A percentile compares a stretch with the other conserved stretches of the same genome.
These are phyloP conservation scores for Fabrea salina DNA, from an alignment of 169 alveolate species.

Conservation along the genomic window DNA sequence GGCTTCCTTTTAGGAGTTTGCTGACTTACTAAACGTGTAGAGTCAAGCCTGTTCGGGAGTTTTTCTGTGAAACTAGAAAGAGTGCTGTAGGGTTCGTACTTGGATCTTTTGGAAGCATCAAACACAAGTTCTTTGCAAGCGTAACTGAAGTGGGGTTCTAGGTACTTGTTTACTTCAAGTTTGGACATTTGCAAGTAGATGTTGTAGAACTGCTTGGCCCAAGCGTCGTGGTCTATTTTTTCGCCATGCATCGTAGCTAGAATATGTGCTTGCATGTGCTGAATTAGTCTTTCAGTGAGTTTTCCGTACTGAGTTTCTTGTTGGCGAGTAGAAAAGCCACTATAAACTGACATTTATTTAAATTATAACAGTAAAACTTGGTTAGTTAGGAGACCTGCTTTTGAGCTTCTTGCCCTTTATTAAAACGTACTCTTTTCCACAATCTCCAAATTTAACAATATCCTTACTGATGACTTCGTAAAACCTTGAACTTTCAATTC, in stretches of 20 bases:
- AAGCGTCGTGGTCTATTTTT: background rate
- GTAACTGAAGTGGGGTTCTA: background rate
- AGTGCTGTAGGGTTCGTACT: too few relatives aligned
- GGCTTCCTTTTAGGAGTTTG: too few relatives aligned
- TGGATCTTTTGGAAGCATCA: too few relatives aligned
- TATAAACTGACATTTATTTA: constrained; percentile 20
- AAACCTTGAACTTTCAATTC: constrained; percentile 89
- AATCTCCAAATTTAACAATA: constrained; percentile 73
- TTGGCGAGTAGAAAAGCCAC: constrained; percentile 8
- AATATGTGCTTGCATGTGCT: background rate
- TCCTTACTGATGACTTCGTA: constrained; percentile 88
- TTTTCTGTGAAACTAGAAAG: too few relatives aligned
- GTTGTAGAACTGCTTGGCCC: background rate
- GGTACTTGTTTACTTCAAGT: constrained; percentile 4
- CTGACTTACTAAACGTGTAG: too few relatives aligned
- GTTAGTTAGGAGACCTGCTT: background rate
- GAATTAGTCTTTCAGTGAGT: background rate
- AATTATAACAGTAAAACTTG: background rate
- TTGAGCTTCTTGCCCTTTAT: constrained; percentile 58
- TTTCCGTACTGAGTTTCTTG: constrained; percentile 27
- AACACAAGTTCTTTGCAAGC: background rate
- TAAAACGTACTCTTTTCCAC: constrained; percentile 74
- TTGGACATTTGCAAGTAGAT: constrained; percentile 5
- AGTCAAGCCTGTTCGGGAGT: too few relatives aligned
- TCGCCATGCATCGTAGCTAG: background rate